Evolutionary conservation across 2,329 filamentous ascomycete genomes (phyloP).

Genomic region (Fusarium anguioides): DNA sequence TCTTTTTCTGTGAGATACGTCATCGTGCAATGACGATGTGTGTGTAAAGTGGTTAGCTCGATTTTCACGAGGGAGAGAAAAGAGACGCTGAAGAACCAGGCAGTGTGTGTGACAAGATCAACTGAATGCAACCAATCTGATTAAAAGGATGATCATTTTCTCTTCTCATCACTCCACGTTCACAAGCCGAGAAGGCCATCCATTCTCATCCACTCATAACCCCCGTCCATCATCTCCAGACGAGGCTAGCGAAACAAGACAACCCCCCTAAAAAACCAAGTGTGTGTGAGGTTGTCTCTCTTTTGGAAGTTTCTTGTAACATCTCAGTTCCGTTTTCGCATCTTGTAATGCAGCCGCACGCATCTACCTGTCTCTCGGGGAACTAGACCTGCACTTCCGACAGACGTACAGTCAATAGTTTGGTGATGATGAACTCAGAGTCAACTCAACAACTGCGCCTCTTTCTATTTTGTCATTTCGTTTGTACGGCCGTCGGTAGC

Average conservation of each 20-base stretch:
- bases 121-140: constrained; percentile 4
- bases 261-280: constrained; percentile 30
- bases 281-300: background rate
- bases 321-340: constrained; percentile 11
- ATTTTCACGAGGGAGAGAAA: background rate
- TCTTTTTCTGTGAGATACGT: constrained; percentile 21
- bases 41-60: constrained; percentile 10
- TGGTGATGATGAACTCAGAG: background rate
- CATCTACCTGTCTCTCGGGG: constrained; percentile 7
- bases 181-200: constrained; percentile 8
- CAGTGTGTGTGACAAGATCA: constrained; percentile 9
- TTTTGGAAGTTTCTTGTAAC: constrained; percentile 1
- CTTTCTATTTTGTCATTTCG: constrained; percentile 6
- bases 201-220: constrained; percentile 14
- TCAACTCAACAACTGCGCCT: constrained; percentile 21
- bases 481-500: no score
- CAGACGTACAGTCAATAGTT: background rate
- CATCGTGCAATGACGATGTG: constrained; percentile 31
- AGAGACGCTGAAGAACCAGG: constrained; percentile 5
- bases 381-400: constrained; percentile 16
- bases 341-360: constrained; percentile 12
- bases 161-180: constrained; percentile 13
- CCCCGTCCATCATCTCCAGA: constrained; percentile 23
- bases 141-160: constrained; percentile 26
- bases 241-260: constrained; percentile 11